phyloP scores from a whole-genome alignment of 2,329 filamentous ascomycete species.

The Neophaeococcomyces mojaviensis region DNA sequence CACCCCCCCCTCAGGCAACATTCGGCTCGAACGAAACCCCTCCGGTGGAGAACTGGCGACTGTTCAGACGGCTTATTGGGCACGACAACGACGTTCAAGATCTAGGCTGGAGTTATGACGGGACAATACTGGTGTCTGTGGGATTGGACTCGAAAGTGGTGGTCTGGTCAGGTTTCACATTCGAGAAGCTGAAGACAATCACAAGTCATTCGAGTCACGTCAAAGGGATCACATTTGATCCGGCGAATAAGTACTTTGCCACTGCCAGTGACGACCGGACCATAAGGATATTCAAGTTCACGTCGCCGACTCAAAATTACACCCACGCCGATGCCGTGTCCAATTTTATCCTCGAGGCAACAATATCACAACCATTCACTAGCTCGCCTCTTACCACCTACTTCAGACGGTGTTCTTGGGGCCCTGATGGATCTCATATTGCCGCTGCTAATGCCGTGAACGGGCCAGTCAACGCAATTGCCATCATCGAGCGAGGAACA shows the following conservation, averaged over 20 bases:
- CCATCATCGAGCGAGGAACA: constrained; percentile 81
- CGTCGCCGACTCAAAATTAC: constrained; percentile 79
- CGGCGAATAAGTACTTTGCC: constrained; percentile 98
- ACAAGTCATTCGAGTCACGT: constrained; percentile 93
- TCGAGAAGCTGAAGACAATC: constrained; percentile 93
- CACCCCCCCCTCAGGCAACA: constrained; percentile 66
- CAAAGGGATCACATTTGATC: constrained; percentile 97
- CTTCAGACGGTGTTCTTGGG: constrained; percentile 95
- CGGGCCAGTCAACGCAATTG: constrained; percentile 91
- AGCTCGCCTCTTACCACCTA: constrained; percentile 94
- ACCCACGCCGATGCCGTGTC: constrained; percentile 92
- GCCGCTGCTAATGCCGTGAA: constrained; percentile 96
- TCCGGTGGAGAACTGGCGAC: constrained; percentile 96
- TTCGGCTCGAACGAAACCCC: constrained; percentile 86
- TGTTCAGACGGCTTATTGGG: constrained; percentile 82
- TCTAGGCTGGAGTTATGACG: constrained; percentile 92
- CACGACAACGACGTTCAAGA: constrained; percentile 99
- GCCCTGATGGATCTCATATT: constrained; percentile 92
- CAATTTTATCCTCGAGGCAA: constrained; percentile 93
- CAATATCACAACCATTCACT: constrained; percentile 77
- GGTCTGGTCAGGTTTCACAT: constrained; percentile 95
- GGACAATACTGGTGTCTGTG: constrained; percentile 89
- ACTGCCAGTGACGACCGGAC: constrained; percentile 95
- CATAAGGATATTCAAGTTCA: constrained; percentile 95
- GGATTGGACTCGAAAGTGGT: constrained; percentile 97